Evolutionary conservation across 768 basidiomycete genomes (phyloP), one percentile per base, ranked within the genome.

Genomic region (Tephrocybe sp.): DNA sequence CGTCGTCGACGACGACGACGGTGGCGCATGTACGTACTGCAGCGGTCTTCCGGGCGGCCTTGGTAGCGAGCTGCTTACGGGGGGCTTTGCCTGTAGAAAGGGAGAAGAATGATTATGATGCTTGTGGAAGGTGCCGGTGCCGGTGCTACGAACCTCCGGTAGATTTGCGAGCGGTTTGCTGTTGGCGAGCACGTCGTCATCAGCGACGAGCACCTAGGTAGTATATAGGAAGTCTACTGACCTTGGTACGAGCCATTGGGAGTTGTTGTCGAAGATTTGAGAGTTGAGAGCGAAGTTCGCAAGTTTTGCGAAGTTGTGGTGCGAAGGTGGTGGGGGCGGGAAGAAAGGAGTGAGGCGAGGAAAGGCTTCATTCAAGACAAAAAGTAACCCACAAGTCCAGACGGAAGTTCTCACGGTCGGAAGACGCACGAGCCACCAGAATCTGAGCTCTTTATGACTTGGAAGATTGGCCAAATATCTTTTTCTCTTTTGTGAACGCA

Each of bases 151-250:
- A 62, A 86, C 93, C 94, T 88, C 96, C 96, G 58, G 96, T 97
- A 51, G 95, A 97, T 81, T 98, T 97, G 75, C 95, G 93, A 67
- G 95, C 95, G 69, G 94, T 97, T 93, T 97, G 95, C 94, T 93
- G 64, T 66, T 55, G 60, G 60, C 47, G 64, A 62, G 60, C 63
- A 71, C 61, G 60, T 58, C 60, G 61, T 53, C 32, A 67, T 65
- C 49, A 66, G 58, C 62, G 62, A 60, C 28, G 53, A 56, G 39
- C 51, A 48, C 32, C 48, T 50, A 21, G 43, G 18, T 53, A 43
- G 36, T 12, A 43, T 57, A 21, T 10, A 39, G 39, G 50, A 43
- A 60, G 26, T 46, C 21, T 50, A 62, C 60, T 46, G 58, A 88
- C 90, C 84, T 93, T 93, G 68, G 91, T 93, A 65, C 91, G 90